Base-by-base conservation (phyloP, 495 filamentous ascomycete species). In the Aspergillus carlsbadensis region DNA sequence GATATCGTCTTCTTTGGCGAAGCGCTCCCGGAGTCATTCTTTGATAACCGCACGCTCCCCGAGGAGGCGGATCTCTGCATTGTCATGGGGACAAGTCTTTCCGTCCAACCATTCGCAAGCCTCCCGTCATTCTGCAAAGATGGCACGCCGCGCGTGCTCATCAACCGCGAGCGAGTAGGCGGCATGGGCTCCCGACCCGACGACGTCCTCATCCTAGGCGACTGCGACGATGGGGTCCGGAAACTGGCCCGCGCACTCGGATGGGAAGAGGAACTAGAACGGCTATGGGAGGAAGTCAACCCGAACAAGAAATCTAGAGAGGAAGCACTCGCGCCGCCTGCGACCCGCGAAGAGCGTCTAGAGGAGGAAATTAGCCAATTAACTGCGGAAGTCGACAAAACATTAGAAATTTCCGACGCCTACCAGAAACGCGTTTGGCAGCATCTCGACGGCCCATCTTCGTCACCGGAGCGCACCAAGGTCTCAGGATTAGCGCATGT, bases 1-100 rank as follows among this genome's bases (percentile, higher is more conserved):
- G 93, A 97, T 63, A 98, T 98, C 71, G 91, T 96, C 3, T 98
- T 98, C 73, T 98, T 98, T 63, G 94, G 93, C 42, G 94, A 98
- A 72, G 76, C 83, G 21, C 73, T 98, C 24, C 95, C 94, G 0
- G 67, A 68, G 10, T 63, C 67, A 0, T 98, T 98, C 69, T 85
- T 86, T 61, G 60, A 70, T 3, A 88, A 85, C 56, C 72, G 75
- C 18, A 54, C 62, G 20, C 61, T 87, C 15, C 81, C 84, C 1
- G 71, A 62, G 14, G 65, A 77, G 57, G 90, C 92, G 3, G 93
- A 98, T 68, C 71, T 98, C 26, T 84, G 85, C 46, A 87, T 98
- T 36, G 80, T 98, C 36, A 90, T 98, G 84, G 94, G 94, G 2
- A 96, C 93, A 6, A 96, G 91, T 66, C 70, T 98, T 54, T 81